Percentiles rank a stretch among this genome's conserved stretches.
These are phyloP conservation scores for Peterozyma toletana DNA, from an alignment of 805 yeast species.

Conservation along the genomic window DNA sequence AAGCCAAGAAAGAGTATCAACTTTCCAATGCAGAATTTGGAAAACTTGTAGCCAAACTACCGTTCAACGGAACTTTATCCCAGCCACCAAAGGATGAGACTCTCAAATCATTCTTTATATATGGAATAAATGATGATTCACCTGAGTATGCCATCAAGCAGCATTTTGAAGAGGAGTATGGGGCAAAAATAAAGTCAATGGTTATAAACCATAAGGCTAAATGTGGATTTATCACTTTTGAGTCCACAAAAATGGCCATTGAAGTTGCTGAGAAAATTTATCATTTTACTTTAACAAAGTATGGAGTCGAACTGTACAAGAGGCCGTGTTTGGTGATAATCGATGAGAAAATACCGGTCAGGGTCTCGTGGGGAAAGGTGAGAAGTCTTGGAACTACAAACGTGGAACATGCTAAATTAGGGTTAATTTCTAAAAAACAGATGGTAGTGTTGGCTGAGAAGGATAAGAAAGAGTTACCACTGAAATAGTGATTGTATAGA, in stretches of 20 bases:
- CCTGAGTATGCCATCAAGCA: conserved; percentile 58
- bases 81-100: conserved; percentile 29
- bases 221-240: conserved; percentile 59
- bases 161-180: conserved; percentile 30
- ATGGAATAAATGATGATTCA: conserved; percentile 61
- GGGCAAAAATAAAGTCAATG: conserved; percentile 41
- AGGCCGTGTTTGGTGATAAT: conserved; percentile 27
- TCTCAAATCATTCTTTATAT: conserved; percentile 60
- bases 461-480: conserved; percentile 14
- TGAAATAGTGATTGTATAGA: too few species aligned
- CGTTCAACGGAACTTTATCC: conserved; percentile 53
- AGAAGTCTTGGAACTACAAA: conserved; percentile 31
- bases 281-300: neutral
- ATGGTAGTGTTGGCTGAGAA: conserved; percentile 44
- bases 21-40: conserved; percentile 36
- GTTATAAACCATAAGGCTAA: conserved; percentile 49
- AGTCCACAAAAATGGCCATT: conserved; percentile 44
- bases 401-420: conserved; percentile 39
- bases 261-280: conserved; percentile 22
- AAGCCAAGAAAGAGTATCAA: conserved; percentile 3
- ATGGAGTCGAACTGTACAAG: conserved; percentile 5
- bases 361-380: conserved; percentile 51
- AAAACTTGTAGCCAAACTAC: conserved; percentile 51
- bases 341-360: conserved; percentile 31
- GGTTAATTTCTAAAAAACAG: conserved; percentile 43